Percentiles rank a stretch among this genome's conserved stretches.
phyloP scores from a whole-genome alignment of 2,329 filamentous ascomycete genomes.

The Hymenoscyphus fraxineus region DNA sequence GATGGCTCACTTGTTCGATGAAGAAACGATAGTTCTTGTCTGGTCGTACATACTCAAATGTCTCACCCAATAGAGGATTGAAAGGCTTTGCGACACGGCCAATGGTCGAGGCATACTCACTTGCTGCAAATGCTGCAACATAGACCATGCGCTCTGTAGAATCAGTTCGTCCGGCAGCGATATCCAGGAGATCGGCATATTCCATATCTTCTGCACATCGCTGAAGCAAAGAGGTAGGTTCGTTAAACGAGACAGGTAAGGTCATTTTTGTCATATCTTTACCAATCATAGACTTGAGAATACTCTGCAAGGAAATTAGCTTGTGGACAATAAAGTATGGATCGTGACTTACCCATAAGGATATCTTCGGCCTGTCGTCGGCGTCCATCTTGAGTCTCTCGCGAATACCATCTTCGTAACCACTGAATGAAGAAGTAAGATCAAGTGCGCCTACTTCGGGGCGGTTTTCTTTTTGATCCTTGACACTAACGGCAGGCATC shows the following conservation, averaged over 20 bases:
- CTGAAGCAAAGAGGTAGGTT: constrained; percentile 91
- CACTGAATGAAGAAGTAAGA: constrained; percentile 74
- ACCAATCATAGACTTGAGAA: constrained; percentile 98
- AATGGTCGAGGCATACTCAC: constrained; percentile 95
- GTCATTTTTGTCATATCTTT: constrained; percentile 99
- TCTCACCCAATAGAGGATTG: constrained; percentile 93
- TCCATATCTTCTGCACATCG: constrained; percentile 98
- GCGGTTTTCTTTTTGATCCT: constrained; percentile 39
- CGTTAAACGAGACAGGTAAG: constrained; percentile 95
- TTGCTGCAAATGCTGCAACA: constrained; percentile 91
- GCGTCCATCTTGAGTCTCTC: constrained; percentile 80
- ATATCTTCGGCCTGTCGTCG: constrained; percentile 90
- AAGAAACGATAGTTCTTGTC: constrained; percentile 99
- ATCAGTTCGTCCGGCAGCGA: constrained; percentile 78
- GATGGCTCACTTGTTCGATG: constrained; percentile 96
- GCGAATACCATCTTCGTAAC: constrained; percentile 87
- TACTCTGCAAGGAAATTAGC: constrained; percentile 57
- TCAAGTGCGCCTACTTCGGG: constrained; percentile 51
- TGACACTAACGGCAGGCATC: constrained; percentile 42
- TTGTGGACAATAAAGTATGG: neutral
- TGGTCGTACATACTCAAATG: constrained; percentile 90
- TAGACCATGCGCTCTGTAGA: constrained; percentile 91
- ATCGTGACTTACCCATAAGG: constrained; percentile 74
- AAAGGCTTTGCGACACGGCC: constrained; percentile 97
- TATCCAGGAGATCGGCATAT: constrained; percentile 87